Conservation (phyloP, 352 stramenopile species). For the Phytophthora europaea region DNA sequence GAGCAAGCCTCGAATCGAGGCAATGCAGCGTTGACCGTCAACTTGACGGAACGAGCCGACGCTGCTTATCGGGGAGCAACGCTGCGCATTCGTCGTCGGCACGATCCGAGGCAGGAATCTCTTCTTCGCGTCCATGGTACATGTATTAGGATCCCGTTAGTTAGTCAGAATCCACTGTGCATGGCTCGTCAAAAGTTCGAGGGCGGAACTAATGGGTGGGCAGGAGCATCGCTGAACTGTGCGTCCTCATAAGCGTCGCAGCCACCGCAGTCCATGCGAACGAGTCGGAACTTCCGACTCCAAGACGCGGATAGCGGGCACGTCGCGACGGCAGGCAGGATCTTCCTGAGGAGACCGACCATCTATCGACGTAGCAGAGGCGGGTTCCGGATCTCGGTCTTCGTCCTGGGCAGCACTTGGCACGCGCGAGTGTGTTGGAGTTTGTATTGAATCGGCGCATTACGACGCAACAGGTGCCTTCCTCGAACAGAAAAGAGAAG, state of each 20-base stretch:
- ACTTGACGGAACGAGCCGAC: not conserved
- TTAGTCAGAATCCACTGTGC: not conserved
- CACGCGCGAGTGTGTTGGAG: not conserved
- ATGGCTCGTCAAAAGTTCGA: not conserved
- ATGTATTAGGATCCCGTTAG: not conserved
- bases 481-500: conserved; percentile 37
- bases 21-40: conserved; percentile 4
- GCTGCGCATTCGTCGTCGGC: not conserved
- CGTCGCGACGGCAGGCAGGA: conserved; percentile 5
- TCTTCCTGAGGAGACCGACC: not conserved
- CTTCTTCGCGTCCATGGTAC: not conserved
- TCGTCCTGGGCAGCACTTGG: not conserved
- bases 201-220: conserved; percentile 2
- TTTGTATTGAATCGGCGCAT: conserved; percentile 7
- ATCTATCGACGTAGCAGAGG: not conserved
- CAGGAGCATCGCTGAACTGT: not conserved
- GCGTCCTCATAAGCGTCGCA: not conserved
- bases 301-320: not conserved
- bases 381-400: conserved; percentile 6
- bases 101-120: not conserved
- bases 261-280: not conserved
- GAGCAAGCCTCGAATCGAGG: not conserved
- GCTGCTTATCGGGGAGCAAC: not conserved
- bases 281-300: not conserved
- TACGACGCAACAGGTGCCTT: conserved; percentile 31